Evolutionary conservation across 139 green algal species (phyloP), one percentile per base, ranked within the genome.

Genomic region (Chlamydomonas asymmetrica): DNA sequence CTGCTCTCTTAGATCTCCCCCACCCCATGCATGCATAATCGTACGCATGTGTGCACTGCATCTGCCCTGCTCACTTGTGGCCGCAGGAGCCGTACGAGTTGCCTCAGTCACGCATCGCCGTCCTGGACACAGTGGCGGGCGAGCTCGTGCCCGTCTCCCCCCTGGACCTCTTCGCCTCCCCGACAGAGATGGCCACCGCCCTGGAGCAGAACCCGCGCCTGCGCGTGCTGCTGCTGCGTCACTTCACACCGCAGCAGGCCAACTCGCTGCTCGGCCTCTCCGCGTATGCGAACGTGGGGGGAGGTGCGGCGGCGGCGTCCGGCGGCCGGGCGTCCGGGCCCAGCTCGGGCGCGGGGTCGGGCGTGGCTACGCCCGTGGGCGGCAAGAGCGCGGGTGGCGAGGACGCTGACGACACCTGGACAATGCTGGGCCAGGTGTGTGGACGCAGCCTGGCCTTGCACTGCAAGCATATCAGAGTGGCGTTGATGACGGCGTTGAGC

Each of bases 141-240:
- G 54, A 72, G 71, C 48, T 74, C 25, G 49, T 64, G 32, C 23
- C 59, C 27, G 54, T 81, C 35, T 74, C 73, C 34, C 34, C 73
- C 8, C 72, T 89, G 60, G 61, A 79, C 23, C 63, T 89, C 45
- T 85, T 89, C 50, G 39, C 66, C 27, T 73, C 50, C 56, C 61
- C 69, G 27, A 57, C 27, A 22, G 70, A 85, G 75, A 83, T 82
- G 60, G 38, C 39, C 27, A 7, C 34, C 27, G 71, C 72, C 29
- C 43, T 87, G 39, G 16, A 29, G 8, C 16, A 63, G 5, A 73
- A 75, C 63, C 25, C 65, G 31, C 71, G 78, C 9, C 62, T 83
- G 37, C 71, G 77, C 8, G 75, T 83, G 63, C 78, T 89, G 32
- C 50, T 89, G 62, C 76, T 89, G 80, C 74, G 84, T 0, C 81